Conservation (phyloP, 768 basidiomycete genomes). For the Suillus subaureus region DNA sequence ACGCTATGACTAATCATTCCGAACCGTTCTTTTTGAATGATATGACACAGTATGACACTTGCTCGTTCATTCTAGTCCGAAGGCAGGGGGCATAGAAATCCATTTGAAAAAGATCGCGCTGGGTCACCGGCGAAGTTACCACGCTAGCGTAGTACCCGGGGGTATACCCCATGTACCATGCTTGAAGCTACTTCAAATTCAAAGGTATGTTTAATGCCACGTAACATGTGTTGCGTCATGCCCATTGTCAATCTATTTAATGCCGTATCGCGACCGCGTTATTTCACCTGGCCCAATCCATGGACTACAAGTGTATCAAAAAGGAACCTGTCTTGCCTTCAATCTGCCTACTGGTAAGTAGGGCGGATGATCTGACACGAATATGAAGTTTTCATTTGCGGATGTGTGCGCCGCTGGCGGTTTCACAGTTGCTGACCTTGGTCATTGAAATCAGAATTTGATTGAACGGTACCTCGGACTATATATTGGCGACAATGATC, state of each 20-base stretch:
- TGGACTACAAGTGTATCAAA: not conserved
- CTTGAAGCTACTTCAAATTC: not conserved
- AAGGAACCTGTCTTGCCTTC: not conserved
- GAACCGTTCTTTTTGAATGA: not conserved
- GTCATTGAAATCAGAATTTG: not conserved
- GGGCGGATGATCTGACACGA: not conserved
- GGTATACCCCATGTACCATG: too few species aligned
- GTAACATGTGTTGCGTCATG: too few species aligned
- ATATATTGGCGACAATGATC: not conserved
- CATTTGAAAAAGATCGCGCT: not conserved
- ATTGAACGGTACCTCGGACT: not conserved
- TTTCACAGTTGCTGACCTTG: not conserved
- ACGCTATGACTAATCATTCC: not conserved
- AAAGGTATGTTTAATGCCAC: not conserved
- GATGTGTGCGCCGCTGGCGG: not conserved
- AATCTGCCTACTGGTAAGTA: not conserved
- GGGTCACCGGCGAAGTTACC: too few species aligned
- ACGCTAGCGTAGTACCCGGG: too few species aligned
- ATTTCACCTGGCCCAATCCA: not conserved
- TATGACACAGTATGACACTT: not conserved
- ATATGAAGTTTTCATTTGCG: not conserved
- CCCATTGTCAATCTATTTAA: too few species aligned
- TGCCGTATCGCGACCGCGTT: not conserved
- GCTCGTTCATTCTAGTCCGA: too few species aligned
- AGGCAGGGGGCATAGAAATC: not conserved